Base-by-base conservation (phyloP, 1,284 basidiomycete species). In the Lentinus polychrous region DNA sequence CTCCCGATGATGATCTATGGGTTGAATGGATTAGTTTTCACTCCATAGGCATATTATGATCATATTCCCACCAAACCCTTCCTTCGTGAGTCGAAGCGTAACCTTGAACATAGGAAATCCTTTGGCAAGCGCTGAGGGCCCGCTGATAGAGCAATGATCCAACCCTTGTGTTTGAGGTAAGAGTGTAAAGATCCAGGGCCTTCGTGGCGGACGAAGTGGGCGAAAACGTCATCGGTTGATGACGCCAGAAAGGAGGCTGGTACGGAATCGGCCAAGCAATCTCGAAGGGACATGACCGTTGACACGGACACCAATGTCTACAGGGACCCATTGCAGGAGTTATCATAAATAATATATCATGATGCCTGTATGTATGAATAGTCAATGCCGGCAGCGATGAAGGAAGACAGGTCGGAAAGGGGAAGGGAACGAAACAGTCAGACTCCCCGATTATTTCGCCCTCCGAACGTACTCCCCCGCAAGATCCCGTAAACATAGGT, bases 201-300 rank as follows among this genome's bases (percentile, higher is more conserved):
- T 70, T 99, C 97, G 65, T 99, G 95, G 0, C 96, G 97, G 43
- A 97, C 69, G 61, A 96, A 86, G 66, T 97, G 92, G 2, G 83
- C 77, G 15, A 99, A 63, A 64, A 94, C 89, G 53, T 81, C 2
- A 76, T 81, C 1, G 96, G 95, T 71, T 94, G 94, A 61, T 85
- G 74, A 33, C 79, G 75, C 81, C 89, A 96, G 41, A 83, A 71
- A 1, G 86, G 81, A 4, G 80, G 73, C 61, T 96, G 86, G 64
- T 94, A 93, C 20, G 86, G 86, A 52, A 95, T 71, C 14, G 91
- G 91, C 69, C 96, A 96, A 2, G 84, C 83, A 39, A 99, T 76
- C 61, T 97, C 94, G 51, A 99, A 94, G 83, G 46, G 91, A 84
- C 79, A 94, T 92, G 59, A 99, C 83, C 0, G 94, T 94, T 68